Conservation (phyloP, 441 rosid species). For the Sinapis alba region DNA sequence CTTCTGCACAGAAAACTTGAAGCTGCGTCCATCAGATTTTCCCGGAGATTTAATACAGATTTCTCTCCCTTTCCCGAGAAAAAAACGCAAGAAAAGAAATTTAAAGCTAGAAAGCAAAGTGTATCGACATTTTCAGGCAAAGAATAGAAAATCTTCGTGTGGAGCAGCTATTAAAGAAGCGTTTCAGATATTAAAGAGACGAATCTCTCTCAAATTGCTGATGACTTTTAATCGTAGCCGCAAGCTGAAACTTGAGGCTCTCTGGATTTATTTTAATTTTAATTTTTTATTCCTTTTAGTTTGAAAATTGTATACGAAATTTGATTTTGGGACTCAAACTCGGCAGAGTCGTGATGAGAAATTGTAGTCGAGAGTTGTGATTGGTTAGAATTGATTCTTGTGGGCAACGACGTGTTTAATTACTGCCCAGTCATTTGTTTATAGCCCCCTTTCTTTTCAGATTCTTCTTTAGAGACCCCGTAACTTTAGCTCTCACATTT, state of each 20-base stretch:
- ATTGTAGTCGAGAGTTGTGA: conserved; percentile 44
- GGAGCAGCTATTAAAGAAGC: neutral
- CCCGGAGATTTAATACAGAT: neutral
- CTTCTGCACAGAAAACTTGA: conserved; percentile 53
- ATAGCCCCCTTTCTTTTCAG: neutral
- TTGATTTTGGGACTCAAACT: neutral
- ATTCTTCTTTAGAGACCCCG: neutral
- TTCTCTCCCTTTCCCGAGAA: neutral
- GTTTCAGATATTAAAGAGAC: conserved; percentile 34
- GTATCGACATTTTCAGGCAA: conserved; percentile 18
- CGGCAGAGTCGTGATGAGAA: conserved; percentile 39
- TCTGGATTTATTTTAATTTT: neutral
- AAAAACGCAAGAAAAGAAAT: neutral
- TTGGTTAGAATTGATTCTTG: conserved; percentile 57
- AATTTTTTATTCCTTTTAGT: neutral
- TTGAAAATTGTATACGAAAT: conserved; percentile 6
- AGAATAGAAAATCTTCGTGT: conserved; percentile 3
- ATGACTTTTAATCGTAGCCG: conserved; percentile 30
- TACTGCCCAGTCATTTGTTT: conserved; percentile 38
- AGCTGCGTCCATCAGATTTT: conserved; percentile 47
- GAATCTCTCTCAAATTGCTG: conserved; percentile 3
- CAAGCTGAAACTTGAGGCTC: conserved; percentile 35
- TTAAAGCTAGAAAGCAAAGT: conserved; percentile 18
- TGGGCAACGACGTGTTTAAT: conserved; percentile 51
- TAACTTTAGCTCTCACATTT: neutral